Percentiles rank a stretch among this genome's conserved stretches.
Evolutionary conservation across 192 early-diverging fungal genomes (phyloP).

Genomic region (Neocallimastix lanati): DNA sequence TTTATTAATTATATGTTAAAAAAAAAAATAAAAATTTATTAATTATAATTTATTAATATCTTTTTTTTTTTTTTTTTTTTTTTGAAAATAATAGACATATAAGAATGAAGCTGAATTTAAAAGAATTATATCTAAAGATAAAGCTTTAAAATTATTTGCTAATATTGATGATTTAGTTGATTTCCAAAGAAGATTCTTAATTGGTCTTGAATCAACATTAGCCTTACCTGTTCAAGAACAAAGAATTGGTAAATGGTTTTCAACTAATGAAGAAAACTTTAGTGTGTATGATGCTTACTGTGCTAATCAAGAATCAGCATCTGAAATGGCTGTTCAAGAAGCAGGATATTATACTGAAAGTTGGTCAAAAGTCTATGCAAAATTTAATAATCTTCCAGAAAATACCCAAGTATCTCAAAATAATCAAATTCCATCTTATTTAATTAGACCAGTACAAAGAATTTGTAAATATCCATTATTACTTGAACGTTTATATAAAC

Average conservation of each 20-base stretch:
- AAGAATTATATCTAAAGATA: slow-evolving; percentile 62
- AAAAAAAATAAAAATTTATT: too few relatives aligned
- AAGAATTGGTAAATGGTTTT: slow-evolving; percentile 55
- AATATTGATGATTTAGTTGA: slow-evolving; percentile 88
- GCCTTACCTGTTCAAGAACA: slow-evolving; percentile 58
- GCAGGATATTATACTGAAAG: slow-evolving; percentile 14
- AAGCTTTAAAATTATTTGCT: slow-evolving; percentile 65
- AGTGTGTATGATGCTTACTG: slow-evolving; percentile 84
- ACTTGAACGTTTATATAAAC: slow-evolving; percentile 15
- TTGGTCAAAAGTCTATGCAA: background rate
- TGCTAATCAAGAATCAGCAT: slow-evolving; percentile 65
- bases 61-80: too few relatives aligned
- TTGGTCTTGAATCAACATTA: slow-evolving; percentile 63
- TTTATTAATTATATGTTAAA: too few relatives aligned
- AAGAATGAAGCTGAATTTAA: slow-evolving; percentile 47
- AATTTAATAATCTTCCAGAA: background rate
- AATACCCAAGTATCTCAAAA: background rate
- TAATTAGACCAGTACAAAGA: slow-evolving; percentile 62
- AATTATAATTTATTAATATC: too few relatives aligned
- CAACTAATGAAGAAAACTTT: slow-evolving; percentile 17
- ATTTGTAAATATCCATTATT: slow-evolving; percentile 96
- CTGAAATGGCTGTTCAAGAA: slow-evolving; percentile 49
- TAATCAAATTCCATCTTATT: background rate
- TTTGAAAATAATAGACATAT: slow-evolving; percentile 28
- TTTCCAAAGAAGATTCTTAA: slow-evolving; percentile 85